Percentiles rank a stretch among this genome's conserved stretches.
phyloP scores from a whole-genome alignment of 2,329 filamentous ascomycete genomes.

The Xylaria sp. region DNA sequence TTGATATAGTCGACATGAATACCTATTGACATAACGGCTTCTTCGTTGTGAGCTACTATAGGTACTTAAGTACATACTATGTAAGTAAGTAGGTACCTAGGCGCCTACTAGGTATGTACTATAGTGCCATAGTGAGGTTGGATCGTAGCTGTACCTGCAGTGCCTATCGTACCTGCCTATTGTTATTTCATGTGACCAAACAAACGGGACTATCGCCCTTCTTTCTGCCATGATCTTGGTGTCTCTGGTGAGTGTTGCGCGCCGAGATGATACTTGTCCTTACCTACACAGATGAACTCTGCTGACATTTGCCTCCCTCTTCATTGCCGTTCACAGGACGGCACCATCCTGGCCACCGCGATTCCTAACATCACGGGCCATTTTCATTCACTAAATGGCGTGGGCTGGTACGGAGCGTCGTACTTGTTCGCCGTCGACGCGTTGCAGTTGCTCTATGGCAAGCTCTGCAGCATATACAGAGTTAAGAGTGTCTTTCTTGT shows the following conservation, averaged over 20 bases:
- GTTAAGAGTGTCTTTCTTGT: constrained; percentile 45
- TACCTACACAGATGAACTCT: too few relatives aligned
- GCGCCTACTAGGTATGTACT: neutral
- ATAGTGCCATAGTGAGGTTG: neutral
- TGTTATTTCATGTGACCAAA: neutral
- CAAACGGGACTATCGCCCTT: neutral
- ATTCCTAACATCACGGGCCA: constrained; percentile 3
- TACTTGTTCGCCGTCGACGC: constrained; percentile 46
- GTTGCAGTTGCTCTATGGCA: constrained; percentile 41
- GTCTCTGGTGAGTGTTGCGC: neutral
- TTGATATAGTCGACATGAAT: neutral
- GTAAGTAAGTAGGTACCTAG: too few relatives aligned
- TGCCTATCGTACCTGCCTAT: neutral
- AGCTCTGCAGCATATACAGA: constrained; percentile 46
- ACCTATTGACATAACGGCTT: neutral
- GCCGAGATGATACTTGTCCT: too few relatives aligned
- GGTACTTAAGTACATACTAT: too few relatives aligned
- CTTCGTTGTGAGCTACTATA: neutral
- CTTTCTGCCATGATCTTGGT: neutral
- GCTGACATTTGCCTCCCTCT: neutral
- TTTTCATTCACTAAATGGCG: constrained; percentile 7
- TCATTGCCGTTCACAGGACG: neutral
- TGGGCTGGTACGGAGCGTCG: constrained; percentile 13
- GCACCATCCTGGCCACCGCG: constrained; percentile 11
- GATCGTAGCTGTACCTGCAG: neutral